These are phyloP conservation scores for Lycium ferocissimum DNA, from an alignment of 257 asterid genomes.

Conservation along the genomic window DNA sequence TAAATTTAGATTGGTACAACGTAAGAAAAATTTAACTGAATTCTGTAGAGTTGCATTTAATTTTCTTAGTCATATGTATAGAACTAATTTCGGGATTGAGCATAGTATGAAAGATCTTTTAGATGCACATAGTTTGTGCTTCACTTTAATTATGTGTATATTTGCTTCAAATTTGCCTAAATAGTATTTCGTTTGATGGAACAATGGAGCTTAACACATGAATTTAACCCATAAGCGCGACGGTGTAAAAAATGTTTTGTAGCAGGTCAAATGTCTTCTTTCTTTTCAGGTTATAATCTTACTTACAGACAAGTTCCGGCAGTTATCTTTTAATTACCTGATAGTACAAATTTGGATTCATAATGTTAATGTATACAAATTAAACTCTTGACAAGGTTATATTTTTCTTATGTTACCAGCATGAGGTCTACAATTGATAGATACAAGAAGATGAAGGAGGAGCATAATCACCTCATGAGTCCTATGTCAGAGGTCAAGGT, in stretches of 20 bases:
- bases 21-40: too few relatives aligned
- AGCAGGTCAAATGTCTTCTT: background rate
- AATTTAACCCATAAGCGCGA: background rate
- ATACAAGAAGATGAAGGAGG: slow-evolving; percentile 36
- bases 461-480: slow-evolving; percentile 32
- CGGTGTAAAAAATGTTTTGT: background rate
- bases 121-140: background rate
- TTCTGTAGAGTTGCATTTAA: too few relatives aligned
- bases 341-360: background rate
- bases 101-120: too few relatives aligned
- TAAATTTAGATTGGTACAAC: too few relatives aligned
- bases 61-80: too few relatives aligned
- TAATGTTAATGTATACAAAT: background rate
- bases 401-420: background rate
- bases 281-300: background rate
- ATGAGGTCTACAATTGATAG: slow-evolving; percentile 37
- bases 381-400: background rate
- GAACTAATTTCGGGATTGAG: too few relatives aligned
- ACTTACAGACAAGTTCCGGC: fast-evolving
- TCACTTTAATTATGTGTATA: background rate
- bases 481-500: slow-evolving; percentile 38
- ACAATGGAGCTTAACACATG: background rate
- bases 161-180: background rate
- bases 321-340: background rate
- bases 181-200: background rate